phyloP scores from a whole-genome alignment of 2,329 filamentous ascomycete species.

The Aureobasidium namibiae region DNA sequence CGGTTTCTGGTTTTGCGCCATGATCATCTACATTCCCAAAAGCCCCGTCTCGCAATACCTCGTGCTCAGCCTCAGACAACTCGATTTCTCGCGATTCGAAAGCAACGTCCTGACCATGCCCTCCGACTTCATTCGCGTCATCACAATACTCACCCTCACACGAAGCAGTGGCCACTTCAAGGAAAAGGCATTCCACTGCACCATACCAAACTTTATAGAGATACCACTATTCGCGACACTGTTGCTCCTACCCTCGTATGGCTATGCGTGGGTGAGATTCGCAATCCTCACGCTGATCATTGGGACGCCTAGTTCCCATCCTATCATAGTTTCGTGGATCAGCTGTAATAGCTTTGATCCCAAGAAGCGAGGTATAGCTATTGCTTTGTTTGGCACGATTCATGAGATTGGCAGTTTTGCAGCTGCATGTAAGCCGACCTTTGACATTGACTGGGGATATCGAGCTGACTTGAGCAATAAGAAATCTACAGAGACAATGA shows the following conservation, averaged over 20 bases:
- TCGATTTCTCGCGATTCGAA: conserved; percentile 40
- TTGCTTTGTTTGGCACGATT: conserved; percentile 41
- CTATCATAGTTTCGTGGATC: conserved; percentile 44
- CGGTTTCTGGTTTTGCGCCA: background rate
- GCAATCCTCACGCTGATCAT: background rate
- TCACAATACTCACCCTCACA: conserved; percentile 47
- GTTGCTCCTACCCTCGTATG: conserved; percentile 40
- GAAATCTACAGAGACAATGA: conserved; percentile 47
- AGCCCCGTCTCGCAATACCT: conserved; percentile 46
- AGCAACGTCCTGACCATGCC: conserved; percentile 15
- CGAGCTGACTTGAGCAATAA: background rate
- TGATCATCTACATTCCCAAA: conserved; percentile 39
- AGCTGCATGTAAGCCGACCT: conserved; percentile 3
- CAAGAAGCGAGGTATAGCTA: conserved; percentile 41
- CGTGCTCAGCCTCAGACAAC: conserved; percentile 47
- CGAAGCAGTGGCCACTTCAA: conserved; percentile 49
- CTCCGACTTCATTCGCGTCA: conserved; percentile 27
- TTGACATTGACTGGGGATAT: too few species aligned
- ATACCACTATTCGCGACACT: conserved; percentile 45
- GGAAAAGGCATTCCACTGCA: conserved; percentile 45
- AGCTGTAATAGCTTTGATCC: conserved; percentile 43
- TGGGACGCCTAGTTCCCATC: conserved; percentile 48
- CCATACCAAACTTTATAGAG: conserved; percentile 46
- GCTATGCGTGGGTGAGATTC: conserved; percentile 45
- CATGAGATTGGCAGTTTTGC: conserved; percentile 39